Evolutionary conservation across 2,329 filamentous ascomycete genomes (phyloP), one percentile per base, ranked within the genome.

Genomic region (Fusarium sp.): DNA sequence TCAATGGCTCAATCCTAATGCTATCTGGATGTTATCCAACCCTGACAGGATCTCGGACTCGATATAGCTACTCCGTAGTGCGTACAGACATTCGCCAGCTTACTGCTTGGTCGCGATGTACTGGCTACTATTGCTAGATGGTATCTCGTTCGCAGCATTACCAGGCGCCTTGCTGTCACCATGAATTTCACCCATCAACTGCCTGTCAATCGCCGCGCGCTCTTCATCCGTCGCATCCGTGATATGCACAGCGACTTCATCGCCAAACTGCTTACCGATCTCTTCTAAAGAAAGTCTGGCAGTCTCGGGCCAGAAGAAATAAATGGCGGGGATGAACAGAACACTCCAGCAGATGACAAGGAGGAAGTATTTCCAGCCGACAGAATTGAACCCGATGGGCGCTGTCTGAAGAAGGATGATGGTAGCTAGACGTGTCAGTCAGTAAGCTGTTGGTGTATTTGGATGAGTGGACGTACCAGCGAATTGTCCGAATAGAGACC

Each of bases 361-460:
- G 2, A 87, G 80, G 66, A 86, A 87, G 74, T 85, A 87, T 75
- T 86, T 87, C 86, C 86, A 88, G 11, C 85, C 85, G 1, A 85
- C 81, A 10, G 82, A 78, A 11, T 80, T 80, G 69, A 87, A 84
- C 0, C 83, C 77, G 17, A 78, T 75, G 0, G 76, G 77, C 0
- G 76, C 77, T 1, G 84, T 86, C 72, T 88, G 84, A 2, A 88
- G 79, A 1, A 87, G 81, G 28, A 88, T 84, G 3, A 88, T 79
- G 0, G 85, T 87, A 1, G 70, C 70, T 73, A 0, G 6, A 11
- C 4, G 2, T 8, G 3, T 30, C 2, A 34, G 32, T 32, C 13
- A 32, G 32, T 32, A 32, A 32, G 32, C 32, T 14, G 0, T 32
- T 14, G 32, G 32, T 32, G 32, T 32, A 14, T 32, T 7, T 32